A percentile compares a stretch with the other conserved stretches of the same genome.
phyloP scores from a whole-genome alignment of 192 early-diverging fungal genomes.

The Linnemannia zychae region DNA sequence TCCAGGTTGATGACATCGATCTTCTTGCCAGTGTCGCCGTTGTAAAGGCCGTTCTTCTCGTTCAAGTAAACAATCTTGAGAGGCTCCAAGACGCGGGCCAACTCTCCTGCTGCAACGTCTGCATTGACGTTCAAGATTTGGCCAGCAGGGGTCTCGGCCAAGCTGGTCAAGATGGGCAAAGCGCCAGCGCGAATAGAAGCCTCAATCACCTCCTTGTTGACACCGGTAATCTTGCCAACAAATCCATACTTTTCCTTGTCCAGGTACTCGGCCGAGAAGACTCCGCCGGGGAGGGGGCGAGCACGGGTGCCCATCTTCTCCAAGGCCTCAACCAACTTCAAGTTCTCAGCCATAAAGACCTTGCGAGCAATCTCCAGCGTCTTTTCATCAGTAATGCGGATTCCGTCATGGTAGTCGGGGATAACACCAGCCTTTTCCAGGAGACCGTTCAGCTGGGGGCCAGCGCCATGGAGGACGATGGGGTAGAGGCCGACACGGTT shows the following conservation, averaged over 20 bases:
- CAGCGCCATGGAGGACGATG: constrained; percentile 98
- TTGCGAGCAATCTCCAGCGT: constrained; percentile 95
- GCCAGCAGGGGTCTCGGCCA: constrained; percentile 95
- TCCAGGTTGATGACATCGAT: constrained; percentile 98
- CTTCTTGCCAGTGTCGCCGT: constrained; percentile 95
- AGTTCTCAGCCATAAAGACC: constrained; percentile 95
- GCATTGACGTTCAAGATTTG: constrained; percentile 99
- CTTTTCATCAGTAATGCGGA: constrained; percentile 95
- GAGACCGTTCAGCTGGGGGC: constrained; percentile 94
- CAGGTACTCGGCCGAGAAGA: constrained; percentile 96
- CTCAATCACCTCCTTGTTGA: constrained; percentile 95
- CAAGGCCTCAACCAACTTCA: constrained; percentile 97
- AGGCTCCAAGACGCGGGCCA: constrained; percentile 96
- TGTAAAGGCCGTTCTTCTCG: constrained; percentile 97
- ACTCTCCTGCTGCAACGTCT: constrained; percentile 97
- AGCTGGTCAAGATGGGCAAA: constrained; percentile 94
- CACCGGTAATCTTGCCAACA: constrained; percentile 91
- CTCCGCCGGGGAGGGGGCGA: constrained; percentile 95
- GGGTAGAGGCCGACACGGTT: constrained; percentile 98
- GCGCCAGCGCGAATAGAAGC: constrained; percentile 94
- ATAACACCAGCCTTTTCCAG: constrained; percentile 94
- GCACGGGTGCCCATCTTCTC: constrained; percentile 96
- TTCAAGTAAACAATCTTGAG: constrained; percentile 98
- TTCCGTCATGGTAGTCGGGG: constrained; percentile 97
- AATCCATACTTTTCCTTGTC: constrained; percentile 95